A percentile compares a stretch with the other conserved stretches of the same genome.
These are phyloP conservation scores for Fusarium nelsonii DNA, from an alignment of 2,329 filamentous ascomycete genomes.

Conservation along the genomic window DNA sequence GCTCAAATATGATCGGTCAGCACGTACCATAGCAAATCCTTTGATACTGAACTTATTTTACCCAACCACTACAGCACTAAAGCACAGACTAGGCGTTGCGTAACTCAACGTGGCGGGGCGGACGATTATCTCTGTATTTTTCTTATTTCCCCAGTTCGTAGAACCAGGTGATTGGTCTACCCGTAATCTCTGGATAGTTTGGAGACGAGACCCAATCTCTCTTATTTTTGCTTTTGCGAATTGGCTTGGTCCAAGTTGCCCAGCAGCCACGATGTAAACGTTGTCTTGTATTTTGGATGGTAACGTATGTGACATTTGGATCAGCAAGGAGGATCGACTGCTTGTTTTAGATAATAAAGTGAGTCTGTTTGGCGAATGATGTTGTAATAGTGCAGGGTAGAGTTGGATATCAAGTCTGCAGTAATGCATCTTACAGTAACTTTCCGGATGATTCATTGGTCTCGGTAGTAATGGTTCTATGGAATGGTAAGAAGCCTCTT, in stretches of 20 bases:
- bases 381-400: background rate
- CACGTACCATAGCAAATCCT: conserved; percentile 3
- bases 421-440: background rate
- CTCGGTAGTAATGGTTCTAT: background rate
- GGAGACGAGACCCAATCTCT: conserved; percentile 10
- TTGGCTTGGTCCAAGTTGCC: conserved; percentile 20
- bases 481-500: background rate
- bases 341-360: background rate
- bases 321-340: conserved; percentile 19
- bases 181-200: conserved; percentile 11
- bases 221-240: conserved; percentile 2
- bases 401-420: background rate
- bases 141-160: background rate
- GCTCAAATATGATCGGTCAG: background rate
- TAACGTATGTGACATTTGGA: conserved; percentile 29
- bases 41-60: background rate
- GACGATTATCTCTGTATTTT: conserved; percentile 2
- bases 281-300: background rate
- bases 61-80: conserved; percentile 1
- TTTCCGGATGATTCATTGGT: background rate
- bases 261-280: conserved; percentile 22
- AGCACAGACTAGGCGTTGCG: conserved; percentile 27
- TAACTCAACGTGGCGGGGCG: conserved; percentile 30
- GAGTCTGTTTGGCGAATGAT: background rate
- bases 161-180: conserved; percentile 17